These are phyloP conservation scores for Blastocystis sp. DNA, from an alignment of 352 stramenopile genomes.

Conservation along the genomic window DNA sequence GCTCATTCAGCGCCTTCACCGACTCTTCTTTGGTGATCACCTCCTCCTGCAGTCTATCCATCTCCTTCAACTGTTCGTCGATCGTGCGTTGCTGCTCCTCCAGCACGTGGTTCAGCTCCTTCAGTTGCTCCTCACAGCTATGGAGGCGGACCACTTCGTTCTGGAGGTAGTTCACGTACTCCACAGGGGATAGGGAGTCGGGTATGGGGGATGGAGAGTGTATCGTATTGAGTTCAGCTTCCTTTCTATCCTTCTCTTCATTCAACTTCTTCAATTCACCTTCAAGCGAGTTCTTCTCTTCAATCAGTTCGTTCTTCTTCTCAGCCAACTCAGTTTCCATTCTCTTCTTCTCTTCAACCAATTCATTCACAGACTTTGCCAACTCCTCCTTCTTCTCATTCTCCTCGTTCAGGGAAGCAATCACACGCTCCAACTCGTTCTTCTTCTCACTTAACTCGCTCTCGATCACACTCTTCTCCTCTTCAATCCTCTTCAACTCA, in stretches of 20 bases:
- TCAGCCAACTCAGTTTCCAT: neutral
- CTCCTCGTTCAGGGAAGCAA: neutral
- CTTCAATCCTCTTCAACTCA: neutral
- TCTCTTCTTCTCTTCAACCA: neutral
- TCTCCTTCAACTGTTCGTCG: neutral
- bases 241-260: too few species aligned
- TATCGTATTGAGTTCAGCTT: neutral
- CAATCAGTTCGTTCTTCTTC: neutral
- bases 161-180: neutral
- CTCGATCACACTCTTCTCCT: neutral
- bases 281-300: neutral
- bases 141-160: neutral
- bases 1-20: neutral
- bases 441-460: constrained; percentile 22
- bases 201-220: too few species aligned
- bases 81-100: neutral
- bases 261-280: neutral
- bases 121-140: neutral
- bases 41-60: neutral
- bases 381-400: neutral
- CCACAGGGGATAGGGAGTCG: too few species aligned
- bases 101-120: neutral
- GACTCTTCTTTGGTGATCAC: neutral
- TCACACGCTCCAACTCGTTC: neutral
- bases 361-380: neutral